Evolutionary conservation across 1,284 basidiomycete species (phyloP).

Genomic region (Cryptococcus hybrid): DNA sequence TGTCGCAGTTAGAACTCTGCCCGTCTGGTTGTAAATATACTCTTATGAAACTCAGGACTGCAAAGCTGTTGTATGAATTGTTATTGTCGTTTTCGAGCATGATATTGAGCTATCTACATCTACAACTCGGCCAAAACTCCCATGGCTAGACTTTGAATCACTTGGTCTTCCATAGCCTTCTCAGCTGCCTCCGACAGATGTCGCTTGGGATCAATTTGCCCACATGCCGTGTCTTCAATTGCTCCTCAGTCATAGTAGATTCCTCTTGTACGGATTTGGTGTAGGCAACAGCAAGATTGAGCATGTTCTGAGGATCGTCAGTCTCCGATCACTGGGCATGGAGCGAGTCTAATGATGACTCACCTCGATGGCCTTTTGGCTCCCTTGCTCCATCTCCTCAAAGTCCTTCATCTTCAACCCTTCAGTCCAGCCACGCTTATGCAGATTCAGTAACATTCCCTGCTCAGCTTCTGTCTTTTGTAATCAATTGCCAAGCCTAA

Average conservation of each 20-base stretch:
- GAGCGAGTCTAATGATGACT: constrained; percentile 16
- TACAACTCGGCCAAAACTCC: constrained; percentile 85
- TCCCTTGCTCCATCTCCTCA: constrained; percentile 74
- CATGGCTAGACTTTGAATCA: constrained; percentile 88
- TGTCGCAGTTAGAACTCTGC: constrained; percentile 22
- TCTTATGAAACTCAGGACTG: too few relatives aligned
- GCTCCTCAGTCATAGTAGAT: constrained; percentile 81
- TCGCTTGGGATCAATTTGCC: constrained; percentile 96
- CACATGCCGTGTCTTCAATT: constrained; percentile 93
- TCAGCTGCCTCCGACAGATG: constrained; percentile 97
- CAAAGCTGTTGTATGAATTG: constrained; percentile 3
- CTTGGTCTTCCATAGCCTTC: constrained; percentile 92
- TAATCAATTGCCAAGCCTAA: constrained; percentile 86
- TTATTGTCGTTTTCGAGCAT: background rate
- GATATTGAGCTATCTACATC: constrained; percentile 4
- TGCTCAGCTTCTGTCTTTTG: constrained; percentile 97
- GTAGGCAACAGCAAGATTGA: constrained; percentile 83
- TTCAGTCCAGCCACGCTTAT: constrained; percentile 97
- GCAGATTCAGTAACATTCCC: constrained; percentile 96
- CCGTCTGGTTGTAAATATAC: background rate
- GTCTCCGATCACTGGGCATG: background rate
- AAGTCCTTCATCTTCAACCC: constrained; percentile 88
- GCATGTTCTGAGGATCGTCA: constrained; percentile 69
- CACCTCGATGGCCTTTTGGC: constrained; percentile 91
- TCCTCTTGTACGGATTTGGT: constrained; percentile 97